phyloP scores from a whole-genome alignment of 2,329 filamentous ascomycete species.

The Aspergillus clavatus region DNA sequence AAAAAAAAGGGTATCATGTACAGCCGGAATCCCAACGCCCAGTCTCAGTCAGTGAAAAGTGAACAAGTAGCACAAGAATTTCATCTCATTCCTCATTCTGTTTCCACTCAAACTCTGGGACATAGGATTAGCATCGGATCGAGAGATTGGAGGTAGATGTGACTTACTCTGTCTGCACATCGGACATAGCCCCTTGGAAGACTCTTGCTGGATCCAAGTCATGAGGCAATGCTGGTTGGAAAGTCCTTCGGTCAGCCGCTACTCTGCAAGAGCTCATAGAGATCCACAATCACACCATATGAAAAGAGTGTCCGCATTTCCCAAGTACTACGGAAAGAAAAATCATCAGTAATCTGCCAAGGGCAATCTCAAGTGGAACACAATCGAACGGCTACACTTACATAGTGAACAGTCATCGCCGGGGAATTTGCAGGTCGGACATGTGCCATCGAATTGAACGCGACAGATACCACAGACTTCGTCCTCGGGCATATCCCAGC shows the following conservation, averaged over 20 bases:
- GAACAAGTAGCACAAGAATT: neutral
- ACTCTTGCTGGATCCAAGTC: slow-evolving; percentile 88
- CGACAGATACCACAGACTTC: slow-evolving; percentile 98
- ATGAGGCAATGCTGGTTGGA: slow-evolving; percentile 73
- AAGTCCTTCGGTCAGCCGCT: neutral
- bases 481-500: slow-evolving; percentile 95
- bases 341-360: neutral
- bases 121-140: slow-evolving; percentile 12
- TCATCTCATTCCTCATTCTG: slow-evolving; percentile 34
- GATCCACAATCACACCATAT: slow-evolving; percentile 63
- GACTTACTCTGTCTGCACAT: slow-evolving; percentile 90
- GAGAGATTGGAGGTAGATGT: neutral
- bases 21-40: slow-evolving; percentile 8
- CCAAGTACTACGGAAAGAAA: slow-evolving; percentile 65
- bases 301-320: slow-evolving; percentile 95
- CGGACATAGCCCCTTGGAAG: slow-evolving; percentile 87
- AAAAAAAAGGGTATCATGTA: slow-evolving; percentile 18
- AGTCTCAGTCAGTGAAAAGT: neutral
- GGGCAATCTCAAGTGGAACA: neutral
- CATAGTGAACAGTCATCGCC: slow-evolving; percentile 91
- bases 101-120: slow-evolving; percentile 52
- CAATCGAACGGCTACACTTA: slow-evolving; percentile 57
- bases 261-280: slow-evolving; percentile 7
- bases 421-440: slow-evolving; percentile 95
- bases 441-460: slow-evolving; percentile 95